Evolutionary conservation across 148 eudicot genomes (phyloP), one percentile per base, ranked within the genome.

Genomic region (Silene conica): DNA sequence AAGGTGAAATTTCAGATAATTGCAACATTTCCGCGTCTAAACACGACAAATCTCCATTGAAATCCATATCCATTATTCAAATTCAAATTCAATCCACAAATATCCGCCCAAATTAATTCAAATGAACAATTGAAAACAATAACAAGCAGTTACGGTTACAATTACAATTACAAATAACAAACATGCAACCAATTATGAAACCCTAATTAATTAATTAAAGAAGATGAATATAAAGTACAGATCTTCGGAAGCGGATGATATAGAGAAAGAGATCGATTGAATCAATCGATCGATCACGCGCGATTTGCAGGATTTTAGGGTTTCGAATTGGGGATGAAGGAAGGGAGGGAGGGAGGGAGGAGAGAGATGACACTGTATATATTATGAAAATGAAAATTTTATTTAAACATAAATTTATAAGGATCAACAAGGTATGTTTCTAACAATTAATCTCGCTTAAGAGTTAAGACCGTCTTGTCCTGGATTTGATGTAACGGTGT

Each of bases 21-120:
- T 89, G 98, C 82, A 93, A 75, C 67, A 88, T 67, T 23, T 90
- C 94, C 18, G 92, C 86, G 55, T 93, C 93, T 7, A 93, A 74
- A 61, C 82, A 67, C 72, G 78, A 80, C 77, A 93, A 85, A 76
- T 89, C 96, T 52, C 89, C 92, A 63, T 81, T 86, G 52, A 83
- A 82, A 86, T 90, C 92, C 92, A 85, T 69, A 52, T 90, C 93
- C 94, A 88, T 89, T 74, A 59, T 66, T 38, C 22, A 18, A 8
- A 59, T 66, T 38, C 22, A 18, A 8, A 65, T 34, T 34, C 19
- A 11, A 18, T 13, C 10, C 13, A 23, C 70, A 19, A 19, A 41
- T 67, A 41, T 43, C 13, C n/a, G 3, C 67, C 67, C n/a, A 63
- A 52, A 70, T 38, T 19, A 77, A 15, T 48, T 50, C 55, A 50